These are phyloP conservation scores for Arachis monticola DNA, from an alignment of 331 rosid genomes.

Conservation along the genomic window DNA sequence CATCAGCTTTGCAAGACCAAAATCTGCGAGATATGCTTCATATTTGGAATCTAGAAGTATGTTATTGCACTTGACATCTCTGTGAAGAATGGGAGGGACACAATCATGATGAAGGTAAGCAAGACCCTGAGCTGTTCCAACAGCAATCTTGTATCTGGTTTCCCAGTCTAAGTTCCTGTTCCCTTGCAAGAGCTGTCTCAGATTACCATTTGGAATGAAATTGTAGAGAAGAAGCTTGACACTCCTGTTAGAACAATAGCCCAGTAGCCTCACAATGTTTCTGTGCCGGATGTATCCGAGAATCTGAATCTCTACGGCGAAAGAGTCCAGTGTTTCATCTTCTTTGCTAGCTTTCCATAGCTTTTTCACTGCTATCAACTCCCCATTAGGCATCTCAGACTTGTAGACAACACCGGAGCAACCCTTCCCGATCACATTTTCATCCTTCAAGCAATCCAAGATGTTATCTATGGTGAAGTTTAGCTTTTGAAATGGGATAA, in stretches of 20 bases:
- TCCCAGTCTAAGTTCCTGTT: constrained; percentile 88
- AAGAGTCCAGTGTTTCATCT: constrained; percentile 77
- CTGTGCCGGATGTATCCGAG: constrained; percentile 92
- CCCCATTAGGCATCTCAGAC: constrained; percentile 86
- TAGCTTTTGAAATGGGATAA: constrained; percentile 90
- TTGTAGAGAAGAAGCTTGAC: constrained; percentile 88
- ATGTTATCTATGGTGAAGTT: constrained; percentile 74
- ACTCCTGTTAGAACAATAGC: constrained; percentile 86
- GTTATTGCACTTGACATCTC: constrained; percentile 95
- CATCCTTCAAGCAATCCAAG: constrained; percentile 85
- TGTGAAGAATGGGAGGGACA: constrained; percentile 85
- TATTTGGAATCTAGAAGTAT: constrained; percentile 81
- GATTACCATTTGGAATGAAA: constrained; percentile 86
- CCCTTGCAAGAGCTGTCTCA: constrained; percentile 76
- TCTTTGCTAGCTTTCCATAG: constrained; percentile 86
- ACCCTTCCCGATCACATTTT: constrained; percentile 86
- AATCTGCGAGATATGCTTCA: constrained; percentile 88
- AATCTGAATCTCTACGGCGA: constrained; percentile 89
- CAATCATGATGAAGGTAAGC: constrained; percentile 96
- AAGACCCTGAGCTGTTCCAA: constrained; percentile 88
- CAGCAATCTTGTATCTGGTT: constrained; percentile 88
- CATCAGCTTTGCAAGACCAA: constrained; percentile 90
- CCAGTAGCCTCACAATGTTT: constrained; percentile 85
- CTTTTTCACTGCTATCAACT: constrained; percentile 85
- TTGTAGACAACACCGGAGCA: constrained; percentile 86